These are phyloP conservation scores for Nakaseomyces kungkrabaensis DNA, from an alignment of 1,139 yeast genomes.

Conservation along the genomic window DNA sequence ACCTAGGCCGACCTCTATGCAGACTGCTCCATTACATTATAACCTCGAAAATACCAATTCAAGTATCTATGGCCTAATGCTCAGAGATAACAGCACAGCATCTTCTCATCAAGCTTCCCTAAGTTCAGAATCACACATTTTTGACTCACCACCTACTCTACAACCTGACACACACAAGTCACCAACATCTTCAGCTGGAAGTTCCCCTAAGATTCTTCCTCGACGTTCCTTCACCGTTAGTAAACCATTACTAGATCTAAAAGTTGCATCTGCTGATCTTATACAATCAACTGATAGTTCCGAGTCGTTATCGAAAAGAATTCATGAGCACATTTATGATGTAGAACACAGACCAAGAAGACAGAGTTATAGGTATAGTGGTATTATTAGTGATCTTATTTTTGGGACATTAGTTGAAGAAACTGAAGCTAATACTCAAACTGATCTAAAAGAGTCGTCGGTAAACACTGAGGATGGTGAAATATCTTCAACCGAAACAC, in stretches of 20 bases:
- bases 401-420: slow-evolving; percentile 16
- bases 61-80: slow-evolving; percentile 39
- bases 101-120: slow-evolving; percentile 8
- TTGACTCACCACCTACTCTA: slow-evolving; percentile 11
- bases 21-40: slow-evolving; percentile 37
- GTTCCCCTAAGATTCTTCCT: slow-evolving; percentile 17
- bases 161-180: slow-evolving; percentile 9
- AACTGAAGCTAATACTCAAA: slow-evolving; percentile 2
- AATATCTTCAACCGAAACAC: background rate
- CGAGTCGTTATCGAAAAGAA: slow-evolving; percentile 13
- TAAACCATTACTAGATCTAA: slow-evolving; percentile 29
- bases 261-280: slow-evolving; percentile 30
- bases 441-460: background rate
- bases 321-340: slow-evolving; percentile 19
- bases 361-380: slow-evolving; percentile 15
- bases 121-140: slow-evolving; percentile 1
- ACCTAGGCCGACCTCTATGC: slow-evolving; percentile 75
- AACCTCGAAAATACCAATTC: background rate
- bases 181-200: slow-evolving; percentile 10
- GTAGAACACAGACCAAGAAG: slow-evolving; percentile 13
- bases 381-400: slow-evolving; percentile 10
- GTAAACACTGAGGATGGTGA: background rate
- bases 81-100: slow-evolving; percentile 1
- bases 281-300: slow-evolving; percentile 23
- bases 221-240: slow-evolving; percentile 22